Base-by-base conservation (phyloP, 2,329 filamentous ascomycete species). In the Aureobasidium sp. region DNA sequence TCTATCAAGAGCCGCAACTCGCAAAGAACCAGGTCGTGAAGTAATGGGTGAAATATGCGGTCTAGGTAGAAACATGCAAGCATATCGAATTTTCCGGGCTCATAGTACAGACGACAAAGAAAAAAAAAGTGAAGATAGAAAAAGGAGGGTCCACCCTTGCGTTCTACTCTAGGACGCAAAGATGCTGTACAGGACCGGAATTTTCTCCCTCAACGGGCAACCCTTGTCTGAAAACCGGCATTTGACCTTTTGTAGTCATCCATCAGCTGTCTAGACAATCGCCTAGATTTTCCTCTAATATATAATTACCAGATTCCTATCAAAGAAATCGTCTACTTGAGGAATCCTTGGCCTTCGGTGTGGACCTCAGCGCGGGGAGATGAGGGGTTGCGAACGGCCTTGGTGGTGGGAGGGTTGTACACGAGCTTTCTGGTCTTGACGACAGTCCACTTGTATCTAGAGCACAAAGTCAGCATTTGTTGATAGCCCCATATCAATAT, bases 371-470 rank as follows among this genome's bases (percentile, higher is more conserved):
- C 17, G 22, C 62, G 44, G 17, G 61, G 61, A 42, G 61, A 48
- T 39, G 61, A 65, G 12, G 56, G 62, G 47, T 65, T 62, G 37
- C 39, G 31, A 49, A 45, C 27, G 17, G 60, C 61, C 37, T 57
- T 60, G 45, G 40, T 58, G 61, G 47, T 40, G 33, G 91, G 91
- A 66, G 91, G 90, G 75, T 86, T 89, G 80, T 96, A 96, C 70
- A 86, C 82, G 70, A 97, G 81, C 87, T 97, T 96, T 74, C 94
- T 88, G 71, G 91, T 89, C 88, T 99, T 99, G 77, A 99, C 81
- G 72, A 89, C 87, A 64, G 91, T 84, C 94, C 94, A 99, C 86
- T 97, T 99, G n/a, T n/a, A n/a, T n/a, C n/a, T n/a, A n/a, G n/a
- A 31, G 22, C 27, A 19, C 31, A 60, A 12, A 64, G 69, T 76